Evolutionary conservation across 352 stramenopile genomes (phyloP), one percentile per base, ranked within the genome.

Genomic region (Phytophthora pini): DNA sequence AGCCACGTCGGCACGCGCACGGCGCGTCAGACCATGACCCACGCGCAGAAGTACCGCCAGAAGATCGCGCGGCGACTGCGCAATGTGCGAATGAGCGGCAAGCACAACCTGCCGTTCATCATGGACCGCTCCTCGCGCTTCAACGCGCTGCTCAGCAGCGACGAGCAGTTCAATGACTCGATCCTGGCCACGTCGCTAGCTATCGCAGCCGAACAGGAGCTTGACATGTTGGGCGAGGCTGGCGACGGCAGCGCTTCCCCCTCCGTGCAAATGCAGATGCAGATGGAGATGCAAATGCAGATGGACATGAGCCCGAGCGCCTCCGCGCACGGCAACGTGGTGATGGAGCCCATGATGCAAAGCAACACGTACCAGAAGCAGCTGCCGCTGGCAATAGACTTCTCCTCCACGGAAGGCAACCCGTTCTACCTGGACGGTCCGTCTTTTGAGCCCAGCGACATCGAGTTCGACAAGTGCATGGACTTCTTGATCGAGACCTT

Each of bases 41-140:
- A 94, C 69, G 86, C 86, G 61, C 83, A 94, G 39, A 94, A 94
- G 67, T 94, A 94, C 68, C 84, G 84, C 6, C 82, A 94, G 69
- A 94, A 94, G 72, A 89, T 94, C 68, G 79, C 77, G 51, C 77
- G 84, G 47, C 73, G 82, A 51, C 72, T 90, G 61, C 83, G 83
- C 45, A 90, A 90, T 39, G 80, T 86, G 57, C 79, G 83, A 41
- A 82, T 88, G 76, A 89, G 76, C 50, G 81, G 76, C 50, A 82
- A 88, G 59, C 77, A 87, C 51, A 87, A 74, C 41, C 56, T 89
- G 34, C 81, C 81, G n/a, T 89, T 86, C 72, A 80, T 76, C 43
- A 76, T 90, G 71, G 79, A 89, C 67, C 74, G 70, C 11, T 87
- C 83, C n/a, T 85, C 83, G 56, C 79, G 82, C 56, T 92, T 88